Percentiles rank a stretch among this genome's conserved stretches.
Evolutionary conservation across 2,329 filamentous ascomycete genomes (phyloP).

Genomic region (Pseudogymnoascus sp.): DNA sequence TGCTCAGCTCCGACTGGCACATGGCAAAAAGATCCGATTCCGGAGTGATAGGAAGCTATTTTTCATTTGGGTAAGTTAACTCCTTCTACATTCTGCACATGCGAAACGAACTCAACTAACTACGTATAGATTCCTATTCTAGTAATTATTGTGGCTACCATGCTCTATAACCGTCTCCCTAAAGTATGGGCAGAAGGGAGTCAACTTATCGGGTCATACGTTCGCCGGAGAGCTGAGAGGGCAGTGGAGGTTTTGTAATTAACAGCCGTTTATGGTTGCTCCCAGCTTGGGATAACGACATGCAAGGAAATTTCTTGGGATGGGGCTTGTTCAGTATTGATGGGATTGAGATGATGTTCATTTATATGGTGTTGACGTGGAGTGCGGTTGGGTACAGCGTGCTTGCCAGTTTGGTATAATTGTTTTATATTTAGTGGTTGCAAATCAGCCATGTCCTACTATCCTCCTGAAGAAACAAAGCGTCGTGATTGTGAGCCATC

Average conservation of each 20-base stretch:
- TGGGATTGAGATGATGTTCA: background rate
- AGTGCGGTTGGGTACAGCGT: slow-evolving; percentile 5
- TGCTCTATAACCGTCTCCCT: slow-evolving; percentile 45
- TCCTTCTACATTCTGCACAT: background rate
- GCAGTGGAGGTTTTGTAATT: slow-evolving; percentile 9
- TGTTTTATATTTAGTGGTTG: background rate
- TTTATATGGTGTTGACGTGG: background rate
- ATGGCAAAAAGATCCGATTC: slow-evolving; percentile 51
- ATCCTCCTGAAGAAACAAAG: background rate
- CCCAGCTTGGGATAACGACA: background rate
- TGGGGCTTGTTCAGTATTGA: background rate
- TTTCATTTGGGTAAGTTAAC: slow-evolving; percentile 53
- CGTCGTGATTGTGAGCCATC: background rate
- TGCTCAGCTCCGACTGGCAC: slow-evolving; percentile 52
- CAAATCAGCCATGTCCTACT: slow-evolving; percentile 2
- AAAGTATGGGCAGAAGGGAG: slow-evolving; percentile 31
- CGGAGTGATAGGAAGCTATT: slow-evolving; percentile 58
- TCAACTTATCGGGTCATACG: slow-evolving; percentile 15
- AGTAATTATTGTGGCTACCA: slow-evolving; percentile 39
- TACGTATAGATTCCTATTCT: slow-evolving; percentile 41
- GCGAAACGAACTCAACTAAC: slow-evolving; percentile 16
- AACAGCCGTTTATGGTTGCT: background rate
- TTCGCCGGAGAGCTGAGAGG: slow-evolving; percentile 26
- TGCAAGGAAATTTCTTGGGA: background rate
- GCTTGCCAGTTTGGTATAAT: slow-evolving; percentile 7